Percentiles rank a stretch among this genome's conserved stretches.
Evolutionary conservation across 2,329 filamentous ascomycete genomes (phyloP).

Genomic region (Aspergillus sp.): DNA sequence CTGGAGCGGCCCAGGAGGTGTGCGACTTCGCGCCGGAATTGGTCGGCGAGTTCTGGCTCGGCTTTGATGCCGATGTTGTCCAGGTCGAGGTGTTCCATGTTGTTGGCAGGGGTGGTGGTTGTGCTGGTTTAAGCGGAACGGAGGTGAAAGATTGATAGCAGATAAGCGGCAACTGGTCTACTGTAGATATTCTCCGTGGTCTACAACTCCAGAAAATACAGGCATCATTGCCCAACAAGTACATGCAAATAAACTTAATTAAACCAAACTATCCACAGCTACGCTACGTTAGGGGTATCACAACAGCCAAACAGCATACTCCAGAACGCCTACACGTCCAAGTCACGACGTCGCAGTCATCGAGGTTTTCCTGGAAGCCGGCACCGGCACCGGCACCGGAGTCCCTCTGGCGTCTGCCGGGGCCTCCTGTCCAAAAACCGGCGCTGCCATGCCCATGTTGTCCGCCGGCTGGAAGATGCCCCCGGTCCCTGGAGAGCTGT

Average conservation of each 20-base stretch:
- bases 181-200: background rate
- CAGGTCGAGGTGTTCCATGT: slow-evolving; percentile 36
- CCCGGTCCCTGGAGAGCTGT: slow-evolving; percentile 21
- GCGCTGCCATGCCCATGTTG: slow-evolving; percentile 14
- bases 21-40: slow-evolving; percentile 65
- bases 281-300: slow-evolving; percentile 19
- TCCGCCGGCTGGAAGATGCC: slow-evolving; percentile 27
- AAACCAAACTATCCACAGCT: slow-evolving; percentile 1
- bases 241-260: background rate
- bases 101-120: slow-evolving; percentile 1
- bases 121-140: background rate
- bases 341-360: slow-evolving; percentile 10
- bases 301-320: slow-evolving; percentile 5
- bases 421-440: slow-evolving; percentile 15
- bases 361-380: slow-evolving; percentile 14
- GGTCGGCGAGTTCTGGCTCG: slow-evolving; percentile 48
- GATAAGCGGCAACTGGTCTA: too few relatives aligned
- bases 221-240: background rate
- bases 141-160: slow-evolving; percentile 2
- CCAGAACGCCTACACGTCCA: slow-evolving; percentile 3
- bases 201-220: background rate
- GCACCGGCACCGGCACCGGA: slow-evolving; percentile 13
- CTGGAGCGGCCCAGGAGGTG: slow-evolving; percentile 61
- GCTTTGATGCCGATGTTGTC: slow-evolving; percentile 52
- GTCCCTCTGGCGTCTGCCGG: slow-evolving; percentile 14